Evolutionary conservation across 768 basidiomycete species (phyloP).

Genomic region (Pleurotus ostreatus): DNA sequence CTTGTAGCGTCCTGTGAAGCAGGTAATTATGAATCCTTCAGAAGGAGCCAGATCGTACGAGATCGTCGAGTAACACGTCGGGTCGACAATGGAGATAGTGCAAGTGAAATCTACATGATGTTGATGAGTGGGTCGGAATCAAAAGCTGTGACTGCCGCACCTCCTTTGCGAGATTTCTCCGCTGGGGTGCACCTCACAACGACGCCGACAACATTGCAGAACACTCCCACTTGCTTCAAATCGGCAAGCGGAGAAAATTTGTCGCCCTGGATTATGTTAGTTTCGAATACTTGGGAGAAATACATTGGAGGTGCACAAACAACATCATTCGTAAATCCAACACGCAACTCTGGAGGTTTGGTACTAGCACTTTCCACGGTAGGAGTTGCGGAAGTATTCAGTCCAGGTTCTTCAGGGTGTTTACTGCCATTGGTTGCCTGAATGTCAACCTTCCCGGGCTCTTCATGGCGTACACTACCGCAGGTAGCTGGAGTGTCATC

Average conservation of each 20-base stretch:
- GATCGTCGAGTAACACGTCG: slow-evolving; percentile 32
- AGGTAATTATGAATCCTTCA: slow-evolving; percentile 36
- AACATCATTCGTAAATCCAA: background rate
- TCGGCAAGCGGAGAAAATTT: slow-evolving; percentile 1
- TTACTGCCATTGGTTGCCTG: background rate
- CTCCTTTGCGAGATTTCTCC: slow-evolving; percentile 13
- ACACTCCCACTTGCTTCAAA: background rate
- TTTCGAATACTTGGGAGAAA: no score
- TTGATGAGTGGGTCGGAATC: background rate
- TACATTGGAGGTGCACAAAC: background rate
- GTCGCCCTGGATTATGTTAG: background rate
- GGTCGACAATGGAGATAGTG: slow-evolving; percentile 47
- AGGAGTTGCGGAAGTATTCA: no score
- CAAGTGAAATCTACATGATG: slow-evolving; percentile 38
- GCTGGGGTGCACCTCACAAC: slow-evolving; percentile 7
- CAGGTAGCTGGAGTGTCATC: no score
- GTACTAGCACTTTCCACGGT: background rate
- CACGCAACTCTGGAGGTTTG: background rate
- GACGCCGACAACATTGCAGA: slow-evolving; percentile 11
- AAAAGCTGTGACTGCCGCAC: slow-evolving; percentile 13
- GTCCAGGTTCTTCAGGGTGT: no score
- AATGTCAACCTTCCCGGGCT: background rate
- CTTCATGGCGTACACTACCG: no score
- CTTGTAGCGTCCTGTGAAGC: slow-evolving; percentile 44
- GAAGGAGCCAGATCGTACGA: slow-evolving; percentile 18